These are phyloP conservation scores for Thelonectria blattea DNA, from an alignment of 2,329 filamentous ascomycete species.

Conservation along the genomic window DNA sequence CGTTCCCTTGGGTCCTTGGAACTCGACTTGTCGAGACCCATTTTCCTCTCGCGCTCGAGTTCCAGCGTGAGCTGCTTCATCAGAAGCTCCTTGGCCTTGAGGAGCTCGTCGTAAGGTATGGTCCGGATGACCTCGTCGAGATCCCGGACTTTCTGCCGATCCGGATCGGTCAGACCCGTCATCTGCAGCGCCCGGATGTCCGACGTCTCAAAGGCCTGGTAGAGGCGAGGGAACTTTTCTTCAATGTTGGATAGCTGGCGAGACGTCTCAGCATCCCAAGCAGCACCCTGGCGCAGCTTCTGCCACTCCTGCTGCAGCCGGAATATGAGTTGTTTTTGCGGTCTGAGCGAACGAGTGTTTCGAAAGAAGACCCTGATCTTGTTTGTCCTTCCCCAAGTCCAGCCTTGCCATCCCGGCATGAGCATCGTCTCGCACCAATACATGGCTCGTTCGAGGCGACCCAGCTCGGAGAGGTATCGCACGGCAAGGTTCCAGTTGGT, in stretches of 20 bases:
- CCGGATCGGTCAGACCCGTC: slow-evolving; percentile 32
- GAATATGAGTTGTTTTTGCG: slow-evolving; percentile 51
- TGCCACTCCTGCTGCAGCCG: slow-evolving; percentile 57
- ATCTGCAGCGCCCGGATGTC: slow-evolving; percentile 40
- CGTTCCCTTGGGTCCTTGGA: slow-evolving; percentile 11
- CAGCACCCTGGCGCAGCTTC: slow-evolving; percentile 53
- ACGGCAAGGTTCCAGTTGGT: slow-evolving; percentile 84
- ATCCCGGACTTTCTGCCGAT: slow-evolving; percentile 34
- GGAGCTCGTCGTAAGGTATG: slow-evolving; percentile 41
- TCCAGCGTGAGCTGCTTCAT: slow-evolving; percentile 29
- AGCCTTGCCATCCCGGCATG: slow-evolving; percentile 81
- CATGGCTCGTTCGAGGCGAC: slow-evolving; percentile 71
- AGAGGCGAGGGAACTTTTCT: slow-evolving; percentile 47
- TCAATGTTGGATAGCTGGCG: slow-evolving; percentile 47
- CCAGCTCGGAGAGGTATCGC: slow-evolving; percentile 66
- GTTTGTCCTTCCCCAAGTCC: slow-evolving; percentile 49
- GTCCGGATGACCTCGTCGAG: slow-evolving; percentile 39
- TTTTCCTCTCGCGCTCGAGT: slow-evolving; percentile 25
- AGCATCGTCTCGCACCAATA: slow-evolving; percentile 75
- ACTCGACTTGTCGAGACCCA: slow-evolving; percentile 16
- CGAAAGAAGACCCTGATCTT: slow-evolving; percentile 47
- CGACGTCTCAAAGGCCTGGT: slow-evolving; percentile 48
- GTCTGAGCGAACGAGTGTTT: slow-evolving; percentile 41
- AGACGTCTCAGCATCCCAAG: slow-evolving; percentile 56
- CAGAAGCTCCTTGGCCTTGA: slow-evolving; percentile 32